Percentiles rank a stretch among this genome's conserved stretches.
phyloP scores from a whole-genome alignment of 495 filamentous ascomycete genomes.

The Sporormia fimetaria region DNA sequence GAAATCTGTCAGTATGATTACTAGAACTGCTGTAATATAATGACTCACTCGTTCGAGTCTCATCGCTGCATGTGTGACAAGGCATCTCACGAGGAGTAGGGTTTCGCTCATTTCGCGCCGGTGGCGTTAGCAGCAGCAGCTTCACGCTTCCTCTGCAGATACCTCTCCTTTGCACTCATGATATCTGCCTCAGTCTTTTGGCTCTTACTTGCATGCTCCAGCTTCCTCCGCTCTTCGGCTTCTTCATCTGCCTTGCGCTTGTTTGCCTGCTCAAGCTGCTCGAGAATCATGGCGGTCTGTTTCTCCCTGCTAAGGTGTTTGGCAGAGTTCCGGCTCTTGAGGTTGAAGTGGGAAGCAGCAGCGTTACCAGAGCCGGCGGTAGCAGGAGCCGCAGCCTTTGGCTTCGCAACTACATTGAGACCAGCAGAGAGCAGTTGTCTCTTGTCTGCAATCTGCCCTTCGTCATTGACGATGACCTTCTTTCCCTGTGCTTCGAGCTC shows the following conservation, averaged over 20 bases:
- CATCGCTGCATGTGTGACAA: neutral
- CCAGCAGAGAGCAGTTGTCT: conserved; percentile 79
- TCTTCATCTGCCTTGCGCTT: conserved; percentile 66
- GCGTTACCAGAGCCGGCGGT: conserved; percentile 1
- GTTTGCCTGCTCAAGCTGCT: conserved; percentile 61
- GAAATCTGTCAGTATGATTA: too few species aligned
- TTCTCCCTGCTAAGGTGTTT: conserved; percentile 60
- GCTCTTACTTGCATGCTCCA: conserved; percentile 63
- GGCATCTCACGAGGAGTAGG: neutral
- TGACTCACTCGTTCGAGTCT: too few species aligned
- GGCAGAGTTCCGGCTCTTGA: conserved; percentile 30
- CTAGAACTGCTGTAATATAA: too few species aligned
- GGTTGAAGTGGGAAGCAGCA: neutral
- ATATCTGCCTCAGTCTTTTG: conserved; percentile 68
- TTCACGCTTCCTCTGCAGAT: conserved; percentile 73
- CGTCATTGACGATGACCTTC: conserved; percentile 71
- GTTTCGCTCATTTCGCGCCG: conserved; percentile 5
- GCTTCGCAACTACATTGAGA: conserved; percentile 64
- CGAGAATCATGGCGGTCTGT: conserved; percentile 79
- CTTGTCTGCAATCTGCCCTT: conserved; percentile 90
- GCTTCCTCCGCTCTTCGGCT: conserved; percentile 53
- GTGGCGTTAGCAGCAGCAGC: conserved; percentile 20
- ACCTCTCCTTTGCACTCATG: conserved; percentile 75
- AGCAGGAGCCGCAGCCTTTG: conserved; percentile 32
- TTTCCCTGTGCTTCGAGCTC: conserved; percentile 64